A percentile compares a stretch with the other conserved stretches of the same genome.
Evolutionary conservation across 140 eudicot species (phyloP).

Genomic region (Anethum foeniculum): DNA sequence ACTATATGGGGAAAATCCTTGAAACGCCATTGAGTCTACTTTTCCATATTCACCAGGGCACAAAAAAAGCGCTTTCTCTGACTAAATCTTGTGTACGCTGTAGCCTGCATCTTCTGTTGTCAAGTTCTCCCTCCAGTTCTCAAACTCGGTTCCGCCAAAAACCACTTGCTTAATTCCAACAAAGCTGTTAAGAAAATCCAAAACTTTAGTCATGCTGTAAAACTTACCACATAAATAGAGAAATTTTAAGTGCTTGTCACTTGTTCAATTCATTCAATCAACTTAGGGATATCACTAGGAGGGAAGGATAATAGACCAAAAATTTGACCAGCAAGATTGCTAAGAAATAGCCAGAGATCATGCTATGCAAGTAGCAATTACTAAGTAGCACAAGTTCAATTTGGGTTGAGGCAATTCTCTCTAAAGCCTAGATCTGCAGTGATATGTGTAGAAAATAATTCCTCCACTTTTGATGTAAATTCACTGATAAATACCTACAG

Average conservation of each 20-base stretch:
- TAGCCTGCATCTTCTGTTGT: slow-evolving; percentile 74
- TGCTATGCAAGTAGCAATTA: neutral
- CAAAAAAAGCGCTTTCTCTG: neutral
- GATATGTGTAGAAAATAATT: neutral
- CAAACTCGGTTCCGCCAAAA: slow-evolving; percentile 85
- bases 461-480: too few species aligned
- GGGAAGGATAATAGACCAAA: neutral
- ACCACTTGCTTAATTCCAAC: slow-evolving; percentile 83
- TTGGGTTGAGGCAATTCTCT: neutral
- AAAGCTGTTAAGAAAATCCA: slow-evolving; percentile 44
- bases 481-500: neutral
- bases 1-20: neutral
- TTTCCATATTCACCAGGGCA: neutral
- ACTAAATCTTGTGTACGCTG: slow-evolving; percentile 64
- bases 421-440: neutral
- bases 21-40: neutral
- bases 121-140: slow-evolving; percentile 73
- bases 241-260: neutral
- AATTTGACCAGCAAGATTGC: neutral
- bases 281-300: neutral
- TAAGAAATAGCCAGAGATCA: neutral
- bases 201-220: neutral
- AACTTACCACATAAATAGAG: neutral
- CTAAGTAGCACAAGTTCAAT: neutral
- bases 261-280: neutral